Evolutionary conservation across 1,284 basidiomycete genomes (phyloP), one percentile per base, ranked within the genome.

Genomic region (Boletus semigastroideus): DNA sequence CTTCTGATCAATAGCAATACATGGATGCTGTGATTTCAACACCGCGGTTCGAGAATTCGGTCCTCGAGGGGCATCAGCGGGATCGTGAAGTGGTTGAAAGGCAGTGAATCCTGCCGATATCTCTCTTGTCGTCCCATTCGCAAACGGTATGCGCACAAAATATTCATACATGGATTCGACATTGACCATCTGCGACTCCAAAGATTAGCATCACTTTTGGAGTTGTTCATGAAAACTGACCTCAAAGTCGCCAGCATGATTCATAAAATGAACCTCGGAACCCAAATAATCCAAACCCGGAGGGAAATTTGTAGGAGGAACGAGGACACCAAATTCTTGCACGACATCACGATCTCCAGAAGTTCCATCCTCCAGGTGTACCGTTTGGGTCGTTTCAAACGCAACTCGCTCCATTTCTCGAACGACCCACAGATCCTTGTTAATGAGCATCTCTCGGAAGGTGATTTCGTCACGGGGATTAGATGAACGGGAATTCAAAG

Each of bases 291-390:
- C 53, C 25, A 43, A 14, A 4, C 39, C 58, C 9, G 60, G 57
- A 17, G 58, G 58, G 25, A 56, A 55, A 42, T 61, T 59, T 20
- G 59, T 59, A 16, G 54, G 49, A 5, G 58, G 58, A 25, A 59
- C 42, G 5, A 59, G 41, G 22, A 59, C 14, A 11, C 28, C 17
- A 31, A 59, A 61, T 11, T 42, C 42, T 28, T 58, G 38, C 1
- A 45, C 42, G 37, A 60, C 28, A 10, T 41, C 58, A 12, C 9
- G 30, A 16, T 10, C 34, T 37, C 14, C 16, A 37, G 0, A 4
- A 37, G 38, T 14, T 9, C 12, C 52, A 30, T 27, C 22, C 5
- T 4, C 19, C n/a, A 54, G 1, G 8, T 11, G 19, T 34, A 49
- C 40, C n/a, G 12, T n/a, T 37, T 49, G 53, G 3, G 37, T 52